Percentiles rank a stretch among this genome's conserved stretches.
Evolutionary conservation across 352 stramenopile genomes (phyloP).

Genomic region (Phytophthora pinifolia): DNA sequence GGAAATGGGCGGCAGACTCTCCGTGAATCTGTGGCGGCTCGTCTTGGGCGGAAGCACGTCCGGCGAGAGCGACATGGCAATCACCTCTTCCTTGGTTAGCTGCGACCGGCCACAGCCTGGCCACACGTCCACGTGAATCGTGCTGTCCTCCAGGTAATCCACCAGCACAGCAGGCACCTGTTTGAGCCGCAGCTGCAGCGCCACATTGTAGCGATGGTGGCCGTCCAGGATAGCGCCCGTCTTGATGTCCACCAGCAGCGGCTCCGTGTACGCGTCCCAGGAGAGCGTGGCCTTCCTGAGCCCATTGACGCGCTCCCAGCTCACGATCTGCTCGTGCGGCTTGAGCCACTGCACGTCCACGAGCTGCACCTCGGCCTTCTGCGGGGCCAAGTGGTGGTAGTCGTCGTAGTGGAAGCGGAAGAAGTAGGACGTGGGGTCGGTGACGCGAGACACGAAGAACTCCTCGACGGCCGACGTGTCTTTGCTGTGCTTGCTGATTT

Average conservation of each 20-base stretch:
- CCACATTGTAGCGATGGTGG: conserved; percentile 84
- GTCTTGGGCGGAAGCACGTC: conserved; percentile 87
- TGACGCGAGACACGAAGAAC: conserved; percentile 81
- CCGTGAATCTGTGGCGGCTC: conserved; percentile 78
- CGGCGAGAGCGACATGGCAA: conserved; percentile 79
- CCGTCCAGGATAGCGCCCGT: conserved; percentile 83
- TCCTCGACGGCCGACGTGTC: conserved; percentile 52
- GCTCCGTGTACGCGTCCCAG: conserved; percentile 84
- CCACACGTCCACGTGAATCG: conserved; percentile 83
- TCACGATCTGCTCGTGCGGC: conserved; percentile 84
- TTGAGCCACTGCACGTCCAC: conserved; percentile 85
- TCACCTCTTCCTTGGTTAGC: conserved; percentile 80
- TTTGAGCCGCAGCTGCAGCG: conserved; percentile 64
- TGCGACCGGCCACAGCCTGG: conserved; percentile 59
- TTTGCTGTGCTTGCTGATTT: conserved; percentile 1
- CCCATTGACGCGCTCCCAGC: conserved; percentile 70
- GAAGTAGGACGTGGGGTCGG: conserved; percentile 87
- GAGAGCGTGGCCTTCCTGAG: conserved; percentile 76
- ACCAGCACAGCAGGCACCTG: conserved; percentile 78
- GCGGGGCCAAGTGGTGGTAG: conserved; percentile 54
- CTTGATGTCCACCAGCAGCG: conserved; percentile 77
- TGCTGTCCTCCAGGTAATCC: conserved; percentile 74
- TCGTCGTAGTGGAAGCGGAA: conserved; percentile 82
- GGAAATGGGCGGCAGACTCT: conserved; percentile 80
- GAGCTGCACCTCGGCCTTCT: conserved; percentile 81